Conservation (phyloP, 306 rosid species). For the Quercus mongolica region DNA sequence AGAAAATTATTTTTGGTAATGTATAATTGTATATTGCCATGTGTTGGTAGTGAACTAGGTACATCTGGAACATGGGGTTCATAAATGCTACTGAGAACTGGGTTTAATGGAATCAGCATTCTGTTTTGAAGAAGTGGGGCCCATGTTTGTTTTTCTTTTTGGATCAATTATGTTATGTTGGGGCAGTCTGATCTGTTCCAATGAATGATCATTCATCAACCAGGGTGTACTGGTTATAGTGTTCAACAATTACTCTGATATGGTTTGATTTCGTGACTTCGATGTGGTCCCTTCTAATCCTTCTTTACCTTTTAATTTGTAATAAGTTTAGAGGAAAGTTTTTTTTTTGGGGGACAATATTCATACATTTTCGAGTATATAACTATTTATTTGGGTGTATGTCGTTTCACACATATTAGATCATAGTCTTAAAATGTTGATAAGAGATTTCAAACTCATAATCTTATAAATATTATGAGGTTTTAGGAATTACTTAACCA, state of each 20-base stretch:
- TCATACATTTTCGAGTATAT: too few species aligned
- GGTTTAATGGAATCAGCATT: conserved; percentile 11
- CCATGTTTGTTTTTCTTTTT: background rate
- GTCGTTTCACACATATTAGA: rapidly evolving
- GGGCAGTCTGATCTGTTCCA: background rate
- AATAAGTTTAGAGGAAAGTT: too few species aligned
- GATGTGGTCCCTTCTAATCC: background rate
- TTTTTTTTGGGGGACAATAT: too few species aligned
- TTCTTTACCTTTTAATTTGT: background rate
- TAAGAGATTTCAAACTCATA: too few species aligned
- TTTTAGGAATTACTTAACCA: too few species aligned
- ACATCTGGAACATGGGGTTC: background rate
- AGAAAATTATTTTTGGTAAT: too few species aligned
- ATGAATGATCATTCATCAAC: background rate
- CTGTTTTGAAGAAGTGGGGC: background rate
- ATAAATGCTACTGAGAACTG: background rate
- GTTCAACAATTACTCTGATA: background rate
- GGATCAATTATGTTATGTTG: too few species aligned
- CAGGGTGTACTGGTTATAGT: too few species aligned
- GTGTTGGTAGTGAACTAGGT: background rate
- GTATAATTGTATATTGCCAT: too few species aligned
- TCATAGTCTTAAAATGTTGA: too few species aligned
- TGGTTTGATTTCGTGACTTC: conserved; percentile 4
- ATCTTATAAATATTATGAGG: too few species aligned
- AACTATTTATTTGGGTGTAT: too few species aligned